Evolutionary conservation across 179 eudicot genomes (phyloP).

Genomic region (Drosera spatulata): DNA sequence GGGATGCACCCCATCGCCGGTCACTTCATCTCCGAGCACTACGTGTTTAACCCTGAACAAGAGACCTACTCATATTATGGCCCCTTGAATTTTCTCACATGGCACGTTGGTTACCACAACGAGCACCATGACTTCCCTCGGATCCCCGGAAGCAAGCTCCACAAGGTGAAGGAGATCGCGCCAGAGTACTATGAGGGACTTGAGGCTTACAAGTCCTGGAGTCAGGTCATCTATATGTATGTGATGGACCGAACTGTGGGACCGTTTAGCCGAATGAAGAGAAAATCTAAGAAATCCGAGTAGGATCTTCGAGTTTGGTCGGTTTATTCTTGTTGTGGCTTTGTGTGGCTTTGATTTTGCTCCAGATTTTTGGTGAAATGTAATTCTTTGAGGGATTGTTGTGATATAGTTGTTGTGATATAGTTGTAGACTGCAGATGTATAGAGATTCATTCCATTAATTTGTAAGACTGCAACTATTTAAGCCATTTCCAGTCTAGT

Average conservation of each 20-base stretch:
- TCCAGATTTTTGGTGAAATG: too few relatives aligned
- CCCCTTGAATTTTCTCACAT: slow-evolving; percentile 70
- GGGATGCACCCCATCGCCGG: slow-evolving; percentile 99
- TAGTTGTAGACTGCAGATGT: too few relatives aligned
- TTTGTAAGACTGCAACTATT: too few relatives aligned
- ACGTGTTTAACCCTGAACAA: slow-evolving; percentile 68
- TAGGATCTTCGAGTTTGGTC: slow-evolving; percentile 13
- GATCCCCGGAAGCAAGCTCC: slow-evolving; percentile 77
- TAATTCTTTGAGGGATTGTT: too few relatives aligned
- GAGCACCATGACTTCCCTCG: slow-evolving; percentile 98
- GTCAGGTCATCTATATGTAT: slow-evolving; percentile 88
- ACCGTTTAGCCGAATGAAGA: slow-evolving; percentile 85
- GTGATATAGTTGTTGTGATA: too few relatives aligned
- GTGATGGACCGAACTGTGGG: slow-evolving; percentile 63
- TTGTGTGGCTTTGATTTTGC: too few relatives aligned
- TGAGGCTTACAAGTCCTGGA: slow-evolving; percentile 80
- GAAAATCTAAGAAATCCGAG: slow-evolving; percentile 48
- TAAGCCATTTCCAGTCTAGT: too few relatives aligned
- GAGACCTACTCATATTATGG: slow-evolving; percentile 94
- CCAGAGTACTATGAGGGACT: slow-evolving; percentile 65
- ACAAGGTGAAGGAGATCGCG: slow-evolving; percentile 88
- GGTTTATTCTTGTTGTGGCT: too few relatives aligned
- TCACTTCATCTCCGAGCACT: slow-evolving; percentile 93
- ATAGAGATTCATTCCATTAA: too few relatives aligned
- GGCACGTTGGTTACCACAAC: slow-evolving; percentile 94